These are phyloP conservation scores for Echites panduratus DNA, from an alignment of 257 asterid genomes.

Conservation along the genomic window DNA sequence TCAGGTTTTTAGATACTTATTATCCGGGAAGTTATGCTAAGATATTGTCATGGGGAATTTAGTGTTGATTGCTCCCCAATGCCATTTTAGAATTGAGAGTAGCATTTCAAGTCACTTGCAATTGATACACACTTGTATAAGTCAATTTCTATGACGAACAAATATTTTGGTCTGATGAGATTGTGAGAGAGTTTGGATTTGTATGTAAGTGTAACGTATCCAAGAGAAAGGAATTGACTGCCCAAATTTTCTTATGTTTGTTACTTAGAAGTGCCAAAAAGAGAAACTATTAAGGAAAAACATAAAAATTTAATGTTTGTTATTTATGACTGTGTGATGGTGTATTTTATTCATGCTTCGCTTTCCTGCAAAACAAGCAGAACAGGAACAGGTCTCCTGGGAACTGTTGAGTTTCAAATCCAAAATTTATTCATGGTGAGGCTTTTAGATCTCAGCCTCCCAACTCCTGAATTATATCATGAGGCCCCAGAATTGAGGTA, in stretches of 20 bases:
- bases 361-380: neutral
- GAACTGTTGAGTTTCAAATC: too few species aligned
- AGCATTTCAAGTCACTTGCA: neutral
- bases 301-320: too few species aligned
- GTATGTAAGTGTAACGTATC: too few species aligned
- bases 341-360: neutral
- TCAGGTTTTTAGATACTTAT: neutral
- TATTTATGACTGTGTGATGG: neutral
- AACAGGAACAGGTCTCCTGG: neutral
- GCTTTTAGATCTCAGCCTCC: slow-evolving; percentile 41
- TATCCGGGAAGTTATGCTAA: neutral
- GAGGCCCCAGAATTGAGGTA: slow-evolving; percentile 37
- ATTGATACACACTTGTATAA: too few species aligned
- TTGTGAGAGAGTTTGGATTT: too few species aligned
- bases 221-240: too few species aligned
- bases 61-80: neutral
- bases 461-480: slow-evolving; percentile 35
- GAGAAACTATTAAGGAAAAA: too few species aligned
- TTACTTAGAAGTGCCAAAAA: too few species aligned
- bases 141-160: too few species aligned
- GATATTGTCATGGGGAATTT: neutral
- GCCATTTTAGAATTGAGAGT: neutral
- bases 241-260: too few species aligned
- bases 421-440: neutral
- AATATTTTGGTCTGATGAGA: too few species aligned